phyloP scores from a whole-genome alignment of 495 filamentous ascomycete species.

The Penicillium macrosclerotiorum region DNA sequence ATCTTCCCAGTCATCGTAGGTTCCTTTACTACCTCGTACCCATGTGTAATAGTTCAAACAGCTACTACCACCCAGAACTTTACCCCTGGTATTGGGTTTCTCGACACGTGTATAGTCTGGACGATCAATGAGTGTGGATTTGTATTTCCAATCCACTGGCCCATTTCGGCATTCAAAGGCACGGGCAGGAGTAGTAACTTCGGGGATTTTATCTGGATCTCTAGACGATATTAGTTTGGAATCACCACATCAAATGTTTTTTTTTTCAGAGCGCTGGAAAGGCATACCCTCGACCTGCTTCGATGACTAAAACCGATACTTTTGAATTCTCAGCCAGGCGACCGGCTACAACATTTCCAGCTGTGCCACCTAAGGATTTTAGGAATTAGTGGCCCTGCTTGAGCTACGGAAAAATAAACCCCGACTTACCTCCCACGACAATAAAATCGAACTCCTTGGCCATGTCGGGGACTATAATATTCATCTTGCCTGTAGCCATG shows the following conservation, averaged over 20 bases:
- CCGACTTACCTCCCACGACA: conserved; percentile 10
- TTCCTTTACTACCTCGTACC: conserved; percentile 42
- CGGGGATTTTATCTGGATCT: conserved; percentile 27
- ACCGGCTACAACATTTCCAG: conserved; percentile 51
- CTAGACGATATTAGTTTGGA: neutral
- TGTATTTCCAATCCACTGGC: conserved; percentile 52
- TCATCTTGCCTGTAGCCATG: too few relatives aligned
- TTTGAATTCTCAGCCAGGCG: conserved; percentile 51
- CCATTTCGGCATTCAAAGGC: conserved; percentile 31
- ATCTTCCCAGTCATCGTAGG: conserved; percentile 52
- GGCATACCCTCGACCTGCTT: conserved; percentile 5
- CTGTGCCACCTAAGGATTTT: conserved; percentile 42
- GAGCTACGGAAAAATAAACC: neutral
- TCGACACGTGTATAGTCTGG: conserved; percentile 55
- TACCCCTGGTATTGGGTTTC: conserved; percentile 52
- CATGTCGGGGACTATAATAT: too few relatives aligned
- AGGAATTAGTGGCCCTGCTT: neutral
- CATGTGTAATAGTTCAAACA: conserved; percentile 51
- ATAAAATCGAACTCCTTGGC: conserved; percentile 11
- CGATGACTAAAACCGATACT: conserved; percentile 37
- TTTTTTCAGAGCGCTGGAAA: too few relatives aligned
- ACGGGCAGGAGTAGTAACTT: conserved; percentile 34
- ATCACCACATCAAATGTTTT: too few relatives aligned
- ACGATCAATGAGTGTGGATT: conserved; percentile 53
- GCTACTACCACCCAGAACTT: conserved; percentile 45